These are phyloP conservation scores for Myxozyma nipponensis DNA, from an alignment of 805 yeast genomes.

Conservation along the genomic window DNA sequence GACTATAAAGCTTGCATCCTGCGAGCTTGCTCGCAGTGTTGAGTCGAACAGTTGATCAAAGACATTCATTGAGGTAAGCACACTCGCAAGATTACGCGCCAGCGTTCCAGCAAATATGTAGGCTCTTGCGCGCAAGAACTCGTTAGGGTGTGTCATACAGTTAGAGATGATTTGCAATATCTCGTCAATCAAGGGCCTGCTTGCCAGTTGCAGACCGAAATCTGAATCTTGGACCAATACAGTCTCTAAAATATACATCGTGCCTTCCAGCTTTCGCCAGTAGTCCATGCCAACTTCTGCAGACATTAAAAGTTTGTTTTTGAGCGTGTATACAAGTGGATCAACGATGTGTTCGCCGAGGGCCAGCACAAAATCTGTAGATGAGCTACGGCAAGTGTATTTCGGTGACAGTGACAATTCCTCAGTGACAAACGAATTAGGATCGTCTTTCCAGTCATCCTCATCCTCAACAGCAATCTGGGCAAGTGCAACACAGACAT, in stretches of 20 bases:
- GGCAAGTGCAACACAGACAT: constrained; percentile 40
- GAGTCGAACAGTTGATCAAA: constrained; percentile 12
- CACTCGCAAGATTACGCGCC: constrained; percentile 10
- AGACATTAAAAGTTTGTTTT: not conserved
- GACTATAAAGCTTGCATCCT: constrained; percentile 22
- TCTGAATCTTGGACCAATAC: constrained; percentile 19
- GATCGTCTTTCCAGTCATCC: constrained; percentile 54
- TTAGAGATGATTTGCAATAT: not conserved
- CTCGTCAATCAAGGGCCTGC: not conserved
- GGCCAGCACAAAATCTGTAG: constrained; percentile 45
- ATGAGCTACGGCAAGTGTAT: constrained; percentile 55
- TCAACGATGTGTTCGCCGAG: constrained; percentile 2
- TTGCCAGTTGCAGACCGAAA: constrained; percentile 8
- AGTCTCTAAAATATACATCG: constrained; percentile 18
- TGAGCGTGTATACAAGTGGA: not conserved
- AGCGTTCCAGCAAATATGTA: constrained; percentile 23
- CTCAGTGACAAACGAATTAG: constrained; percentile 66
- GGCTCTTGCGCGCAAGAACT: constrained; percentile 25
- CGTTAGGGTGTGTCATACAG: not conserved
- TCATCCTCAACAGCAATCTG: constrained; percentile 41
- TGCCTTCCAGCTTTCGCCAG: constrained; percentile 11
- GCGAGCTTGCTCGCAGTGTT: constrained; percentile 12
- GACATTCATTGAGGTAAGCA: not conserved
- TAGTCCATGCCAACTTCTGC: not conserved
- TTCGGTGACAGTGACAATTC: constrained; percentile 66